Conservation (phyloP, 805 yeast genomes). For the Sugiyamaella marilandica region DNA sequence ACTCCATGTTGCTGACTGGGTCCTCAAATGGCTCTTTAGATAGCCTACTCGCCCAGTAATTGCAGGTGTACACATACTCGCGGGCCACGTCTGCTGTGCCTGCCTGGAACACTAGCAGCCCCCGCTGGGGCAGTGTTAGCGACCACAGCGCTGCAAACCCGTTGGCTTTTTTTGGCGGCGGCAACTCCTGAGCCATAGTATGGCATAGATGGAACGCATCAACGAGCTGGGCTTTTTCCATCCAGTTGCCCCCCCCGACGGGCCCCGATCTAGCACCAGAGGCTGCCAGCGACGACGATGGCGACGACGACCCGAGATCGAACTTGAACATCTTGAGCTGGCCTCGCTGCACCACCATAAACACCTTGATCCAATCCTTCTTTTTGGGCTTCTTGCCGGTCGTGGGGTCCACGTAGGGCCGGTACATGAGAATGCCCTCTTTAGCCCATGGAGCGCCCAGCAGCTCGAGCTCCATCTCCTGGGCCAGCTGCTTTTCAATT, state of each 20-base stretch:
- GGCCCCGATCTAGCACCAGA: constrained; percentile 19
- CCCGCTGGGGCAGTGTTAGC: constrained; percentile 47
- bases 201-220: constrained; percentile 51
- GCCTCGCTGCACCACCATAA: constrained; percentile 66
- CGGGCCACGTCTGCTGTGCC: constrained; percentile 62
- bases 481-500: constrained; percentile 38
- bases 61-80: constrained; percentile 70
- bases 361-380: constrained; percentile 44
- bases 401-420: constrained; percentile 27
- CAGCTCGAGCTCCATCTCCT: constrained; percentile 57
- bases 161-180: constrained; percentile 31
- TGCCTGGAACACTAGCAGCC: constrained; percentile 55
- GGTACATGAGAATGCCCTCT: constrained; percentile 56
- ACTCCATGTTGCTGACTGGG: constrained; percentile 67
- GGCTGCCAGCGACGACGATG: too few relatives aligned
- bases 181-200: constrained; percentile 37
- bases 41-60: constrained; percentile 85
- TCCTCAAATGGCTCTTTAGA: constrained; percentile 74
- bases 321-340: constrained; percentile 57
- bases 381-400: constrained; percentile 26
- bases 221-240: constrained; percentile 54
- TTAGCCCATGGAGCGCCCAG: constrained; percentile 75
- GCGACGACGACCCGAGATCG: constrained; percentile 22
- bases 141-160: constrained; percentile 46
- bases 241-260: constrained; percentile 66